Evolutionary conservation across 768 basidiomycete genomes (phyloP), one percentile per base, ranked within the genome.

Genomic region (Calocybe indica): DNA sequence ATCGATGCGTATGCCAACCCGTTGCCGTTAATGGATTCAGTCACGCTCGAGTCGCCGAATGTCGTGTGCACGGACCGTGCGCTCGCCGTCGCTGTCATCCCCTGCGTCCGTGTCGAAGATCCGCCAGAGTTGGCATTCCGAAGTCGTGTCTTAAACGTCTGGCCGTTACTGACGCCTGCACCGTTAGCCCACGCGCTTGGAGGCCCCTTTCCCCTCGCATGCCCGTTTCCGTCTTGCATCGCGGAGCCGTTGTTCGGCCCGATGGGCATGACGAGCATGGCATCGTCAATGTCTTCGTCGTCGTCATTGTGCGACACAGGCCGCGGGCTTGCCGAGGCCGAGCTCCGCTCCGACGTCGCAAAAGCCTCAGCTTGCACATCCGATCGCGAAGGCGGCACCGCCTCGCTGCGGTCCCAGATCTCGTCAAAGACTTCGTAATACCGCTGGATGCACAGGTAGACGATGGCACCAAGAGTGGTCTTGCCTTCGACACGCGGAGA

Each of bases 391-490:
- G 64, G 67, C 1, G 67, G 66, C 10, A 78, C 52, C 3, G 81
- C 81, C 54, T 90, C 88, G 49, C 74, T 75, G 11, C 81, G 76
- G 64, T 91, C 90, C 48, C 62, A 66, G n/a, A 85, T 64, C 55
- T 92, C 90, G 59, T 91, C 89, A 55, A 92, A 92, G 30, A 92
- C 70, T 60, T 92, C 90, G 61, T 84, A 91, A 61, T 92, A 92
- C 37, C 79, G 79, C 56, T 85, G 76, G 43, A 92, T 90, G 62
- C 87, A 92, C 37, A 88, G 66, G 58, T 82, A 82, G 62, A 91
- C 71, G 37, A 92, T 68, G 51, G 72, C 69, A 2, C 88, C 88
- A 0, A 92, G 69, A 0, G 88, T 89, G 7, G 80, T 80, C 53
- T 68, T 69, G 32, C 75, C 76, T 55, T 79, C 75, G 3, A 52